Percentiles rank a stretch among this genome's conserved stretches.
These are phyloP conservation scores for Rusavskia elegans DNA, from an alignment of 495 filamentous ascomycete species.

Conservation along the genomic window DNA sequence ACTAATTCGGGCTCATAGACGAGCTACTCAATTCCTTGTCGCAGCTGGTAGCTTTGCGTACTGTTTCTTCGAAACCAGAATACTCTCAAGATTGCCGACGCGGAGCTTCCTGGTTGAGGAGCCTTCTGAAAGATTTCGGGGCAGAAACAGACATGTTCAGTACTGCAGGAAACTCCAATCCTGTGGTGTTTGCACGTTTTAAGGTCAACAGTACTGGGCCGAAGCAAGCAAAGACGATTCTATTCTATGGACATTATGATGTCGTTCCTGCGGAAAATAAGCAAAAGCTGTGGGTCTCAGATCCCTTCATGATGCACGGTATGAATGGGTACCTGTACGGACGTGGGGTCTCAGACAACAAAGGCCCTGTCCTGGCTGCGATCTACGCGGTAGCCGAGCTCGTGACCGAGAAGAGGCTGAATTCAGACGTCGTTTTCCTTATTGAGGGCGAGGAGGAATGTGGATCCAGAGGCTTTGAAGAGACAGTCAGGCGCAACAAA, in stretches of 20 bases:
- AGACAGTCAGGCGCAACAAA: slow-evolving; percentile 62
- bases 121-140: slow-evolving; percentile 77
- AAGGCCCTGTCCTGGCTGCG: slow-evolving; percentile 84
- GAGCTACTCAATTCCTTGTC: slow-evolving; percentile 69
- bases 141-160: slow-evolving; percentile 74
- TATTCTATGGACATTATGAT: slow-evolving; percentile 98
- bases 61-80: slow-evolving; percentile 69
- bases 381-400: slow-evolving; percentile 85
- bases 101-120: slow-evolving; percentile 77
- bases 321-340: slow-evolving; percentile 90
- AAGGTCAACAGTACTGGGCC: slow-evolving; percentile 43
- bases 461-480: slow-evolving; percentile 74
- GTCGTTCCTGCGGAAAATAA: slow-evolving; percentile 86
- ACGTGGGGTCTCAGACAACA: slow-evolving; percentile 94
- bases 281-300: slow-evolving; percentile 59
- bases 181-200: slow-evolving; percentile 81
- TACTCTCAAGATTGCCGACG: slow-evolving; percentile 82
- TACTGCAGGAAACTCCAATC: slow-evolving; percentile 61
- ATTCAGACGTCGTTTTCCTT: slow-evolving; percentile 77
- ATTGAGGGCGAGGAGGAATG: slow-evolving; percentile 97
- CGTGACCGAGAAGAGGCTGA: slow-evolving; percentile 56
- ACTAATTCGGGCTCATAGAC: slow-evolving; percentile 25
- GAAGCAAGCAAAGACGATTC: slow-evolving; percentile 56
- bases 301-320: slow-evolving; percentile 74
- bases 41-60: slow-evolving; percentile 79